A percentile compares a stretch with the other conserved stretches of the same genome.
Conservation (phyloP, 2,329 filamentous ascomycete genomes). For the Fusarium pininemorale region DNA sequence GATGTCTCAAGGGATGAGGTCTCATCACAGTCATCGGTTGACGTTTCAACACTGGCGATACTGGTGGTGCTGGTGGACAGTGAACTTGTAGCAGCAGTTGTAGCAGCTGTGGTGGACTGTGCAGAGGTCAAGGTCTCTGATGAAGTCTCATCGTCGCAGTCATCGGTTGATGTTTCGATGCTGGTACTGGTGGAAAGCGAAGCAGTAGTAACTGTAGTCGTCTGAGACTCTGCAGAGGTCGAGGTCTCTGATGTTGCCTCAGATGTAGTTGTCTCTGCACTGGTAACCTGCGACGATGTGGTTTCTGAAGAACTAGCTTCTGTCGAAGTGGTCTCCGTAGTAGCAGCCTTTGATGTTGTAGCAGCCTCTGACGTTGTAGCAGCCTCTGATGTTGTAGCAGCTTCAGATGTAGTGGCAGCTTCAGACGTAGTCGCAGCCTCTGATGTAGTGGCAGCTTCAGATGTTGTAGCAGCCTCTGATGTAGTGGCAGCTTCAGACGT, state of each 20-base stretch:
- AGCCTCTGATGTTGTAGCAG: not conserved
- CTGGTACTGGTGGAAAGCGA: no score
- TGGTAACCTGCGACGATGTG: no score
- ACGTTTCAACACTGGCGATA: not conserved
- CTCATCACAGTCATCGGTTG: not conserved
- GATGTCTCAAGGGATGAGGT: not conserved
- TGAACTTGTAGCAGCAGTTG: not conserved
- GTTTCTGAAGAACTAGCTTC: no score
- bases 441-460: not conserved
- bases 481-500: fast-evolving
- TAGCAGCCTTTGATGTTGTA: not conserved
- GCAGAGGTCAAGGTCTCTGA: not conserved
- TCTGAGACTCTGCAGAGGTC: no score
- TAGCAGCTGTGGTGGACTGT: not conserved
- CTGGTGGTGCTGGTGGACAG: not conserved
- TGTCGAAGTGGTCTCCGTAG: not conserved
- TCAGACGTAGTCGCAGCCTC: not conserved
- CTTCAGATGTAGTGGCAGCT: not conserved
- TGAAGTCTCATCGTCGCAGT: no score
- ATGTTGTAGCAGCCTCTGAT: not conserved
- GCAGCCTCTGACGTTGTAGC: fast-evolving
- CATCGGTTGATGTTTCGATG: no score
- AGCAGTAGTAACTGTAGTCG: no score
- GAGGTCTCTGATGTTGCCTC: not conserved
- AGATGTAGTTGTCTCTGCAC: not conserved